A percentile compares a stretch with the other conserved stretches of the same genome.
Conservation (phyloP, 1,284 basidiomycete species). For the Ustilago trichophora region DNA sequence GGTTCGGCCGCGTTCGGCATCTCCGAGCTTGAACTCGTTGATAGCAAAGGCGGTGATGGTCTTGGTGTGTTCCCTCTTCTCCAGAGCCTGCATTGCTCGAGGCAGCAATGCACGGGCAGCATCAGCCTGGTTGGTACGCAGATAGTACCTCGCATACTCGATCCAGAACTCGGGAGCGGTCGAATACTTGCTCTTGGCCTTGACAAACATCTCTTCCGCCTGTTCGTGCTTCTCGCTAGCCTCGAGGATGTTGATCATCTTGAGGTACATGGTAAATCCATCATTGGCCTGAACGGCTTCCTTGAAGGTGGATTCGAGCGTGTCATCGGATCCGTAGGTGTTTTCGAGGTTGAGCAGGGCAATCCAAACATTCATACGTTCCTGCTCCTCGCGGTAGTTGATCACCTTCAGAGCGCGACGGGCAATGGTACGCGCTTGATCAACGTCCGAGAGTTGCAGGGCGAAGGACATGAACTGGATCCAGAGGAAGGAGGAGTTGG, state of each 20-base stretch:
- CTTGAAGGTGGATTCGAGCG: slow-evolving; percentile 82
- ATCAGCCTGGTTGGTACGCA: slow-evolving; percentile 78
- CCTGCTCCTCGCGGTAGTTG: slow-evolving; percentile 93
- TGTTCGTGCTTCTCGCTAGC: slow-evolving; percentile 75
- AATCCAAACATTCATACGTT: slow-evolving; percentile 97
- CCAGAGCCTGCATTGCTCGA: slow-evolving; percentile 87
- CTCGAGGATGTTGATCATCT: slow-evolving; percentile 84
- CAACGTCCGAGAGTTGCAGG: slow-evolving; percentile 90
- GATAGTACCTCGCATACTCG: slow-evolving; percentile 78
- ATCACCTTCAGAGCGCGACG: slow-evolving; percentile 85
- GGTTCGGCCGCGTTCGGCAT: slow-evolving; percentile 91
- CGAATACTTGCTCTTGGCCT: slow-evolving; percentile 84
- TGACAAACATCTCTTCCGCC: slow-evolving; percentile 54
- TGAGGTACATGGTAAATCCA: slow-evolving; percentile 85
- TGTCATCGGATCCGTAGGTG: slow-evolving; percentile 79
- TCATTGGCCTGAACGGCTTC: slow-evolving; percentile 91
- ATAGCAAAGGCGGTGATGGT: slow-evolving; percentile 94
- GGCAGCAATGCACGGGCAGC: slow-evolving; percentile 87
- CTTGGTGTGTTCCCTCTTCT: slow-evolving; percentile 93
- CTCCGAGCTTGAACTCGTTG: slow-evolving; percentile 92
- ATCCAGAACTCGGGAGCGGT: slow-evolving; percentile 92
- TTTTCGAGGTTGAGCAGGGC: slow-evolving; percentile 95
- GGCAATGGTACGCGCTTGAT: slow-evolving; percentile 88
- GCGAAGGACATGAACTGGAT: slow-evolving; percentile 99
- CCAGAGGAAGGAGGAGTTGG: slow-evolving; percentile 97